phyloP scores from a whole-genome alignment of 2,329 filamentous ascomycete genomes.

The Stromatinia cepivora region DNA sequence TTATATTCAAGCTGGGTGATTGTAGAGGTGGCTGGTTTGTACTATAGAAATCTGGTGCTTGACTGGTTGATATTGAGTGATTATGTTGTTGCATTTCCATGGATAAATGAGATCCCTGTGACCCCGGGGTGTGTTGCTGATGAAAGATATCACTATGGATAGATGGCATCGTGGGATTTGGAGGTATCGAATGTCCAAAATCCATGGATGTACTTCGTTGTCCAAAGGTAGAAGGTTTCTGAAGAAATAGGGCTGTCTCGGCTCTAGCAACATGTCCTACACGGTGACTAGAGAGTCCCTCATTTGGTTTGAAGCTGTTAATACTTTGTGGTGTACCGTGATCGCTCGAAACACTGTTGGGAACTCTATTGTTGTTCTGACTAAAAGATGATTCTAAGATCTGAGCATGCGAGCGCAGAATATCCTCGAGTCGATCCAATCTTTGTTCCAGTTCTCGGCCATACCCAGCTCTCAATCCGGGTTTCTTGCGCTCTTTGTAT shows the following conservation, averaged over 20 bases:
- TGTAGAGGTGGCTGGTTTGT: conserved; percentile 48
- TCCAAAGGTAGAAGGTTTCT: conserved; percentile 56
- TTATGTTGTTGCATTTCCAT: conserved; percentile 40
- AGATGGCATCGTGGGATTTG: conserved; percentile 46
- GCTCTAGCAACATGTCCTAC: conserved; percentile 50
- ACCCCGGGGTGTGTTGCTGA: conserved; percentile 33
- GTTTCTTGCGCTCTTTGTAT: conserved; percentile 69
- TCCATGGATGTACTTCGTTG: conserved; percentile 51
- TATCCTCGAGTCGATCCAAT: conserved; percentile 67
- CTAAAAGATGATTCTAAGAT: conserved; percentile 60
- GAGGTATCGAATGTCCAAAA: conserved; percentile 48
- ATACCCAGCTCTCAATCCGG: conserved; percentile 63
- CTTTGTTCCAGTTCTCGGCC: conserved; percentile 72
- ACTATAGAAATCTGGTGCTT: conserved; percentile 41
- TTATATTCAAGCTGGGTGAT: conserved; percentile 58
- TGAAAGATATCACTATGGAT: conserved; percentile 52
- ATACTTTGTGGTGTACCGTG: conserved; percentile 56
- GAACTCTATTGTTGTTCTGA: conserved; percentile 35
- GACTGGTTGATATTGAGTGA: conserved; percentile 30
- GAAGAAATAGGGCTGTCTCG: conserved; percentile 61
- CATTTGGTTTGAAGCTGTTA: conserved; percentile 50
- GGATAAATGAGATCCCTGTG: conserved; percentile 14
- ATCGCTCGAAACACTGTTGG: conserved; percentile 53
- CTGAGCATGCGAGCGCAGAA: conserved; percentile 64
- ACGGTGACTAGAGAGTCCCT: conserved; percentile 41